Evolutionary conservation across 352 stramenopile species (phyloP).

Genomic region (Pythium aphanidermatum): DNA sequence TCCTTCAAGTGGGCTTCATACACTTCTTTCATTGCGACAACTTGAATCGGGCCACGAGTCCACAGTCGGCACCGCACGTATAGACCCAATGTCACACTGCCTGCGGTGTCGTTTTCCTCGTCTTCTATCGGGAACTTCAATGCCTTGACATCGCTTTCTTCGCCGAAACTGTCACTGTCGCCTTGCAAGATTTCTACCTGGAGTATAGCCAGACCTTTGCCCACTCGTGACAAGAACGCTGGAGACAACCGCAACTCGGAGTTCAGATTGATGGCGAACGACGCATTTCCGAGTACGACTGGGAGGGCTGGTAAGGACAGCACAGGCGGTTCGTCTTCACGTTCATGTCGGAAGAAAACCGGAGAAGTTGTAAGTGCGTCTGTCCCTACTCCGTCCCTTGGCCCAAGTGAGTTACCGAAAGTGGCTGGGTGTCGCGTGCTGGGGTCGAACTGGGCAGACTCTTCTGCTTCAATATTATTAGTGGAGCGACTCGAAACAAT

Average conservation of each 20-base stretch:
- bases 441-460: not conserved
- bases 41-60: conserved; percentile 62
- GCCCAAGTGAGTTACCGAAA: not conserved
- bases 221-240: conserved; percentile 65
- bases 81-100: conserved; percentile 8
- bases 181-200: conserved; percentile 43
- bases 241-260: conserved; percentile 70
- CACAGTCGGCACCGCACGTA: conserved; percentile 61
- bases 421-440: conserved; percentile 1
- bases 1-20: conserved; percentile 72
- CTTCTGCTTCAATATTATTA: not conserved
- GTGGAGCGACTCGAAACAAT: too few relatives aligned
- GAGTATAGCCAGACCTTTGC: conserved; percentile 71
- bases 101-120: not conserved
- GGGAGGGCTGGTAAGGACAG: too few relatives aligned
- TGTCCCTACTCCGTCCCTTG: too few relatives aligned
- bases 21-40: conserved; percentile 40
- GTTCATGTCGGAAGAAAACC: conserved; percentile 23
- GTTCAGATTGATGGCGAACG: conserved; percentile 82
- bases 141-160: conserved; percentile 3
- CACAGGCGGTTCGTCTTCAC: too few relatives aligned
- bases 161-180: not conserved
- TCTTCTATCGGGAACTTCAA: conserved; percentile 4
- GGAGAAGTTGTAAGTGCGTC: conserved; percentile 1
- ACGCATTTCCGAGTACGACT: conserved; percentile 34